Conservation (phyloP, 495 filamentous ascomycete genomes). For the Penicillium cataractarum region DNA sequence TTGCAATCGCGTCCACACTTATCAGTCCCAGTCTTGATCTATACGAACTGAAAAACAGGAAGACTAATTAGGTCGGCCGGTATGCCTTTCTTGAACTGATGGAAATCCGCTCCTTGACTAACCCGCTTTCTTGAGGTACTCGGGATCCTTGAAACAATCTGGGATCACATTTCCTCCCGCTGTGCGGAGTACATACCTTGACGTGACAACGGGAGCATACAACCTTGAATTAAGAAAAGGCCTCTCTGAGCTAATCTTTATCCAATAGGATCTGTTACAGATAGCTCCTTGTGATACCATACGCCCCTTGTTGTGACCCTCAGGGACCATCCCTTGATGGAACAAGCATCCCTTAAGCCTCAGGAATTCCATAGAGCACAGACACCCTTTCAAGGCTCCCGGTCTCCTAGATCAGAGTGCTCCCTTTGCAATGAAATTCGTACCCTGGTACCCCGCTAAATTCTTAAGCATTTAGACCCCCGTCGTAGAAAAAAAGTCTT, state of each 20-base stretch:
- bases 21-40: too few species aligned
- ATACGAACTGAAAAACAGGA: not conserved
- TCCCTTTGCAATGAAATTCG: constrained; percentile 5
- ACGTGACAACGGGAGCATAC: not conserved
- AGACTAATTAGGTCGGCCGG: too few species aligned
- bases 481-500: not conserved
- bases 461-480: constrained; percentile 2
- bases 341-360: constrained; percentile 13
- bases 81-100: not conserved
- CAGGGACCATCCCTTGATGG: not conserved
- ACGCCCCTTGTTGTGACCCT: constrained; percentile 16
- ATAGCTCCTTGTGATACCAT: constrained; percentile 6
- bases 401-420: not conserved
- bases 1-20: not conserved
- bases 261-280: not conserved
- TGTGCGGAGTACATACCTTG: not conserved
- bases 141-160: not conserved
- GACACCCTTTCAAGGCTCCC: constrained; percentile 12
- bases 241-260: not conserved
- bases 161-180: not conserved
- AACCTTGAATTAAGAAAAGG: not conserved
- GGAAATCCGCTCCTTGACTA: not conserved
- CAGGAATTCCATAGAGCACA: constrained; percentile 11
- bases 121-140: not conserved
- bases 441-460: not conserved